These are phyloP conservation scores for Termitomyces sp. DNA, from an alignment of 768 basidiomycete genomes.

Conservation along the genomic window DNA sequence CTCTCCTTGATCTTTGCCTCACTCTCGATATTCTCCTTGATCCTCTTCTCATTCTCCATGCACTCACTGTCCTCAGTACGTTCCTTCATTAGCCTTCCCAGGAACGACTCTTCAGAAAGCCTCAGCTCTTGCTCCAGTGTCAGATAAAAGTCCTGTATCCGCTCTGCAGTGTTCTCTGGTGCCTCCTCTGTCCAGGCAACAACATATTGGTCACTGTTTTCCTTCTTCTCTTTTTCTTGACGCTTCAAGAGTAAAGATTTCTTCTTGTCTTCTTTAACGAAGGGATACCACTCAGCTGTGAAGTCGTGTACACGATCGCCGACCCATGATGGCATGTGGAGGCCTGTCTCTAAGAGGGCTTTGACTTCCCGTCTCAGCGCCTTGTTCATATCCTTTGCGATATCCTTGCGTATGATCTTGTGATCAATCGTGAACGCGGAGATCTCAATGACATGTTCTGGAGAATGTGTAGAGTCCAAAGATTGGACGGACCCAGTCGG, in stretches of 20 bases:
- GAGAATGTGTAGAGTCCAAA: constrained; percentile 21
- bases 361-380: constrained; percentile 55
- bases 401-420: constrained; percentile 45
- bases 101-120: constrained; percentile 31
- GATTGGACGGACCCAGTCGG: constrained; percentile 27
- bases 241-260: constrained; percentile 1
- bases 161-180: constrained; percentile 47
- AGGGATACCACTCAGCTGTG: constrained; percentile 50
- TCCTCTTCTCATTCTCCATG: constrained; percentile 27
- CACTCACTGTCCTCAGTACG: constrained; percentile 24
- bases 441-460: constrained; percentile 44
- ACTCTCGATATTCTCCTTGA: constrained; percentile 27
- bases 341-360: constrained; percentile 30
- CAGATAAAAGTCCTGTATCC: constrained; percentile 69
- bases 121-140: constrained; percentile 61
- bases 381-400: constrained; percentile 49
- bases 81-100: constrained; percentile 21
- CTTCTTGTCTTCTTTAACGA: constrained; percentile 31
- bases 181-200: constrained; percentile 41
- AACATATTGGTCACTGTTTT: constrained; percentile 24
- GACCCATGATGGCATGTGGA: constrained; percentile 49
- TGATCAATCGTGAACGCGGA: constrained; percentile 54
- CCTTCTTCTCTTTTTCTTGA: constrained; percentile 21
- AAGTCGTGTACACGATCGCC: constrained; percentile 55
- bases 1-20: constrained; percentile 50